Percentiles rank a stretch among this genome's conserved stretches.
Conservation (phyloP, 345 rosid species). For the Euphorbia pulcherrima region DNA sequence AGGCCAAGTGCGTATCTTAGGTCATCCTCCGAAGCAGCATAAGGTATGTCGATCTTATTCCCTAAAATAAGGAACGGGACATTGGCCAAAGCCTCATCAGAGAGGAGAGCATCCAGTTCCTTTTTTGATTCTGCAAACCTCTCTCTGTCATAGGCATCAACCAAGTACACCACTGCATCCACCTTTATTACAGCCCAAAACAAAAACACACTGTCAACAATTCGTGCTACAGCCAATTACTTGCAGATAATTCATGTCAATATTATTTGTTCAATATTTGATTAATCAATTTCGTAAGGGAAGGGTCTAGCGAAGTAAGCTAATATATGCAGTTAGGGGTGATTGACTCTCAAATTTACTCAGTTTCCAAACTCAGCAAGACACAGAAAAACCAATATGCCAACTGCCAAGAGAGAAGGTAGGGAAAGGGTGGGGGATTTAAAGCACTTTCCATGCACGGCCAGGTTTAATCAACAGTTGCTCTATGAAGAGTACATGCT, state of each 20-base stretch:
- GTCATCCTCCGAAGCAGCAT: slow-evolving; percentile 77
- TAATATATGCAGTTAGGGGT: background rate
- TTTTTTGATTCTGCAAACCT: slow-evolving; percentile 63
- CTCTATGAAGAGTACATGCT: background rate
- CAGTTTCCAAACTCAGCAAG: background rate
- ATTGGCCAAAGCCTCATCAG: slow-evolving; percentile 53
- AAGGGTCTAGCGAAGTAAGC: background rate
- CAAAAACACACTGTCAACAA: background rate
- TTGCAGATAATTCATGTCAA: slow-evolving; percentile 2
- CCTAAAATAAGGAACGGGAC: slow-evolving; percentile 71
- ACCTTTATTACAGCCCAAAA: slow-evolving; percentile 37
- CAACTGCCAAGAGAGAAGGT: background rate
- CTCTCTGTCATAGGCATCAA: slow-evolving; percentile 73
- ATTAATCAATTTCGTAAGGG: background rate
- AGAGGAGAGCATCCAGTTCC: slow-evolving; percentile 67
- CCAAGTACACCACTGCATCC: slow-evolving; percentile 72
- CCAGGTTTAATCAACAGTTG: background rate
- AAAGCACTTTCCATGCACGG: background rate
- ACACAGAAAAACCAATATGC: background rate
- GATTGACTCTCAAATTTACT: background rate
- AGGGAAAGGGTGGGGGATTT: background rate
- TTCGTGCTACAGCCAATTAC: background rate
- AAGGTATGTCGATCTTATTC: slow-evolving; percentile 74
- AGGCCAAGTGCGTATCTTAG: slow-evolving; percentile 55
- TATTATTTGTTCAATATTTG: background rate